Conservation (phyloP, 345 rosid species). For the Aquilaria malaccensis region DNA sequence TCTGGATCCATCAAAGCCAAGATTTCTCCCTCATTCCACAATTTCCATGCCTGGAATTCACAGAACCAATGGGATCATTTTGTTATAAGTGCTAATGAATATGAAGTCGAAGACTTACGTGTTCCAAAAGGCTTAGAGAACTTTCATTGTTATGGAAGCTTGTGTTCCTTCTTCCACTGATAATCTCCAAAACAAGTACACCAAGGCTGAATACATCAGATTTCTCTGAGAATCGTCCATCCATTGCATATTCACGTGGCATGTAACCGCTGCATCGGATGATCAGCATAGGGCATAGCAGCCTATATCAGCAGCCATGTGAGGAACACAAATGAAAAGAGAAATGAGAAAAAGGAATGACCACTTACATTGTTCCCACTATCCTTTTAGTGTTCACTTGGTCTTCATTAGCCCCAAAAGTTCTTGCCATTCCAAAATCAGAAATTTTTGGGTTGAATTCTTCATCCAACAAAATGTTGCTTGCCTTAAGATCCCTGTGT, state of each 20-base stretch:
- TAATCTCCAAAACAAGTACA: conserved; percentile 32
- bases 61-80: neutral
- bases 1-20: neutral
- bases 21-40: conserved; percentile 24
- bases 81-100: neutral
- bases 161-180: conserved; percentile 34
- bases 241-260: conserved; percentile 44
- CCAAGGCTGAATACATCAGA: conserved; percentile 40
- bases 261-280: conserved; percentile 35
- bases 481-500: conserved; percentile 9
- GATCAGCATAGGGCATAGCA: neutral
- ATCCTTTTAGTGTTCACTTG: conserved; percentile 7
- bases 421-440: conserved; percentile 12
- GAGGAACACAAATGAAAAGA: too few species aligned
- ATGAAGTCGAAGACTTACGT: conserved; percentile 19
- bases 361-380: conserved; percentile 10
- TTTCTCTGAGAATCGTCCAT: conserved; percentile 36
- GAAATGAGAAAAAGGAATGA: neutral
- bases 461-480: conserved; percentile 6
- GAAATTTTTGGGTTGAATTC: conserved; percentile 9
- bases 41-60: conserved; percentile 34
- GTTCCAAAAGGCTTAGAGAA: conserved; percentile 21
- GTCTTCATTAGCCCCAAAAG: neutral
- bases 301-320: neutral
- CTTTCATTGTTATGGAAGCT: conserved; percentile 19